These are phyloP conservation scores for Cephalotrichum gorgonifer DNA, from an alignment of 2,329 filamentous ascomycete genomes.

Conservation along the genomic window DNA sequence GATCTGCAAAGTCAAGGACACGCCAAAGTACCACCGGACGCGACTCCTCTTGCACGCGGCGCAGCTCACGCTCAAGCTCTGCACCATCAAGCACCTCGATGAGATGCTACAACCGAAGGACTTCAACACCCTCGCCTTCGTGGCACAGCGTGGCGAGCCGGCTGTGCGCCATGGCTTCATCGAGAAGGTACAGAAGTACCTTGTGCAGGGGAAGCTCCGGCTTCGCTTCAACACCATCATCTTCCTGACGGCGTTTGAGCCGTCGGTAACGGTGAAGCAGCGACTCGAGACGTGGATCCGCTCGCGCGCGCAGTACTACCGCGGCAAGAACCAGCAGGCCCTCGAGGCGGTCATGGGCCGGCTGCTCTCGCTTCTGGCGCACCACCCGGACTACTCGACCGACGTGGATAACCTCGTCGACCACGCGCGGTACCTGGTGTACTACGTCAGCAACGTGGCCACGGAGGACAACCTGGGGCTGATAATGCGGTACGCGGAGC, in stretches of 20 bases:
- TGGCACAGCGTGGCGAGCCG: constrained; percentile 67
- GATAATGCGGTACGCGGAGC: constrained; percentile 85
- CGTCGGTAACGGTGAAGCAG: constrained; percentile 59
- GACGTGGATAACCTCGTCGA: constrained; percentile 62
- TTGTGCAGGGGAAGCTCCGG: constrained; percentile 60
- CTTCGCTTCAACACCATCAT: constrained; percentile 79
- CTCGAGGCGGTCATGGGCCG: constrained; percentile 77
- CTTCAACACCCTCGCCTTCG: constrained; percentile 73
- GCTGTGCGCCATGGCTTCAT: constrained; percentile 73
- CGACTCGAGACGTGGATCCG: constrained; percentile 81
- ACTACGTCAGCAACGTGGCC: constrained; percentile 74
- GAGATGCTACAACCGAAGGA: constrained; percentile 58
- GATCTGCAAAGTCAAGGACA: constrained; percentile 63
- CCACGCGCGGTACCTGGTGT: constrained; percentile 80
- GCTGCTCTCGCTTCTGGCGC: constrained; percentile 77
- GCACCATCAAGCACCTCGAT: constrained; percentile 65
- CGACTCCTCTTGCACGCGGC: constrained; percentile 76
- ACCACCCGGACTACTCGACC: constrained; percentile 79
- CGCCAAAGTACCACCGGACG: constrained; percentile 67
- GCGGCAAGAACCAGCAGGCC: constrained; percentile 46
- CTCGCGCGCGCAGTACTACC: constrained; percentile 62
- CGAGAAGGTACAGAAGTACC: constrained; percentile 80
- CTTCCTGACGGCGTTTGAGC: constrained; percentile 88
- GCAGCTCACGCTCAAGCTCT: constrained; percentile 74
- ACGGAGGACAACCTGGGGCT: constrained; percentile 79